A percentile compares a stretch with the other conserved stretches of the same genome.
Evolutionary conservation across 352 stramenopile species (phyloP).

Genomic region (Globisporangium cystogenes): DNA sequence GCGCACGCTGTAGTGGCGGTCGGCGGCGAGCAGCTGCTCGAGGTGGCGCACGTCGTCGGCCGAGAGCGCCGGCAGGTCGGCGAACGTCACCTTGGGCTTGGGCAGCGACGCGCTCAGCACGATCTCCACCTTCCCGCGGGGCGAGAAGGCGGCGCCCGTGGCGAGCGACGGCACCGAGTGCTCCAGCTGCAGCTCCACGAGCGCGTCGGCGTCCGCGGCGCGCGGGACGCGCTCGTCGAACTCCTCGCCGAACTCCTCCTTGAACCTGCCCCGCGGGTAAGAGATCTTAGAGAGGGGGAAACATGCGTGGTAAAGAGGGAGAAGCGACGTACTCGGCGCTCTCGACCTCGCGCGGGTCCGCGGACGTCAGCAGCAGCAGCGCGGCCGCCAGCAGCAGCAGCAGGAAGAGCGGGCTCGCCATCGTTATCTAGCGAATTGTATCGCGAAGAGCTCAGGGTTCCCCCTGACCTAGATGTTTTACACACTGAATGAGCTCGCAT

Average conservation of each 20-base stretch:
- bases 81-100: slow-evolving; percentile 64
- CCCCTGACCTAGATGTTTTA: too few species aligned
- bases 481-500: too few species aligned
- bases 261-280: too few species aligned
- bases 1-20: slow-evolving; percentile 64
- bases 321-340: slow-evolving; percentile 42
- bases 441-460: too few species aligned
- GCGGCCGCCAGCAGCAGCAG: slow-evolving; percentile 26
- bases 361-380: slow-evolving; percentile 22
- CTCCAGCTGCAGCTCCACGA: slow-evolving; percentile 58
- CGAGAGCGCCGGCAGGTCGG: slow-evolving; percentile 37
- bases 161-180: slow-evolving; percentile 37
- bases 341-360: slow-evolving; percentile 56
- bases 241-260: slow-evolving; percentile 63
- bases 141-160: slow-evolving; percentile 24
- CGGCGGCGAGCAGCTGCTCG: slow-evolving; percentile 34
- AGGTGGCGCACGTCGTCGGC: slow-evolving; percentile 38
- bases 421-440: slow-evolving; percentile 3
- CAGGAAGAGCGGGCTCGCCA: slow-evolving; percentile 20
- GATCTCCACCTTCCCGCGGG: slow-evolving; percentile 56
- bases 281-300: too few species aligned
- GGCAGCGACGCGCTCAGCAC: slow-evolving; percentile 38
- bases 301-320: too few species aligned
- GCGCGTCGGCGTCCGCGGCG: slow-evolving; percentile 31
- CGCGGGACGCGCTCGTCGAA: slow-evolving; percentile 39